A percentile compares a stretch with the other conserved stretches of the same genome.
Conservation (phyloP, 2,329 filamentous ascomycete species). For the Trichophyton mentagrophytes region DNA sequence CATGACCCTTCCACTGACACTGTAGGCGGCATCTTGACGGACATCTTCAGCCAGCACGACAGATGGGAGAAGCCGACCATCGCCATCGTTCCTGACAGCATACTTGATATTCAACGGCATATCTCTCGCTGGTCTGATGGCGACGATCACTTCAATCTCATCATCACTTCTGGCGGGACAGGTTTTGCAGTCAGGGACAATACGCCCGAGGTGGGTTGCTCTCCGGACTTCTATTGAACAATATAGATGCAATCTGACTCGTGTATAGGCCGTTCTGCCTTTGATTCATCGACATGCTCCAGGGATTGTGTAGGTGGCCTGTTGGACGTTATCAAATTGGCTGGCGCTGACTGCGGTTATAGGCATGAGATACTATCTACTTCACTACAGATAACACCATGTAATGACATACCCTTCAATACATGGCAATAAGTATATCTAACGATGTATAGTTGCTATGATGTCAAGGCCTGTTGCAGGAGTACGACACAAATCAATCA, state of each 20-base stretch:
- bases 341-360: constrained; percentile 2
- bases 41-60: constrained; percentile 54
- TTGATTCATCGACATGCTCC: constrained; percentile 76
- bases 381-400: constrained; percentile 77
- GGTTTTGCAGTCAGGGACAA: constrained; percentile 76
- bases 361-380: constrained; percentile 85
- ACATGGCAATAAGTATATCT: constrained; percentile 9
- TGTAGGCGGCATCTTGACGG: constrained; percentile 52
- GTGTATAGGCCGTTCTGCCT: constrained; percentile 55
- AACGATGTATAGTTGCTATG: constrained; percentile 57
- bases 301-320: constrained; percentile 55
- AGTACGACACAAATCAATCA: constrained; percentile 64
- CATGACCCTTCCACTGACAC: constrained; percentile 67
- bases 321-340: background rate
- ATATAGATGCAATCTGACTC: background rate
- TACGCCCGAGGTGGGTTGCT: constrained; percentile 66
- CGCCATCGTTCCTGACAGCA: constrained; percentile 67
- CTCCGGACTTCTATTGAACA: background rate
- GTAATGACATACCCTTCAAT: constrained; percentile 40
- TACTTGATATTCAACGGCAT: constrained; percentile 59
- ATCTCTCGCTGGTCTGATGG: constrained; percentile 62
- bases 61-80: constrained; percentile 59
- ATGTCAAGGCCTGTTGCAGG: constrained; percentile 94
- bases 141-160: constrained; percentile 52
- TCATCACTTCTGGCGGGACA: constrained; percentile 84